Evolutionary conservation across 768 basidiomycete species (phyloP), one percentile per base, ranked within the genome.

Genomic region (Agaricus subrufescens): DNA sequence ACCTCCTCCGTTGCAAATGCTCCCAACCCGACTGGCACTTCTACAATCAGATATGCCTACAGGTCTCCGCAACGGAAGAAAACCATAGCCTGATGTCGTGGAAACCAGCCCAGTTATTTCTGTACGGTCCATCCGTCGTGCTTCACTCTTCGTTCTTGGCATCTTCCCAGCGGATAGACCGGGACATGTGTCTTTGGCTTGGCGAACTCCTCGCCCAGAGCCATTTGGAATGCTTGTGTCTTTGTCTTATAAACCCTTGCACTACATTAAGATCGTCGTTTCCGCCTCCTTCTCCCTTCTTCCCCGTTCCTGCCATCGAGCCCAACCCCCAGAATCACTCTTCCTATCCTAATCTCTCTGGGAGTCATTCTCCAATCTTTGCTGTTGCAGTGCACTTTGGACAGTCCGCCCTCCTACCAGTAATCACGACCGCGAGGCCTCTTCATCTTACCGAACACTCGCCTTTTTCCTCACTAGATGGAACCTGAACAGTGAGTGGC

Each of bases 171-270:
- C 50, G 50, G 47, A 15, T 43, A 50, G 54, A 49, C 54, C 47
- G 54, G 54, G 27, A 50, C 55, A 56, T 56, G 55, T 50, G 55
- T 50, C 30, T 46, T 39, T 29, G 55, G 55, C 55, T 56, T 56
- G 55, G 55, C 55, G 42, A 31, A 38, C 42, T 44, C 47, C 44
- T 46, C 49, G 48, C 55, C 55, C 55, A 56, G 55, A 56, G 23
- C 46, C 43, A 50, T 34, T 56, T 56, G 49, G 55, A 45, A 56
- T 50, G 55, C 55, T 50, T 42, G 42, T 25, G 42, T 25, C 43
- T 27, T 31, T 30, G 43, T 42, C 47, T 59, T 56, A 50, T 59
- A 56, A 56, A 34, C 47, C 47, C 23, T 46, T 39, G 14, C 9
- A 19, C 39, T 43, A 45, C 42, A 37, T 25, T 10, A 48, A 40